Conservation (phyloP, 1,139 yeast genomes). For the Casaregolazyma lundiana region DNA sequence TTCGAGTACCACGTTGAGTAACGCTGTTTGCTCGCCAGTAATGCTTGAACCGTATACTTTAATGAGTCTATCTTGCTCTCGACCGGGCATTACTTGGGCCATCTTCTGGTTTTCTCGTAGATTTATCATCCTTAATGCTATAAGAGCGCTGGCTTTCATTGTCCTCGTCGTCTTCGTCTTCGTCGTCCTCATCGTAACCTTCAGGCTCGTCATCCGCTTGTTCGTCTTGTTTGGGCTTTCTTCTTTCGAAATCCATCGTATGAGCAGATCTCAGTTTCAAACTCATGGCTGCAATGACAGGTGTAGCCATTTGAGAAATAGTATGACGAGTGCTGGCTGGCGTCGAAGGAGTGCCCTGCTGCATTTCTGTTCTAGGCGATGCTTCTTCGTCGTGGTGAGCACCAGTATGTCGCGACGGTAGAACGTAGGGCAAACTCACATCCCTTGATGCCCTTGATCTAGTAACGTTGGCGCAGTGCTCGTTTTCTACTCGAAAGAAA, state of each 20-base stretch:
- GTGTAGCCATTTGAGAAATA: conserved; percentile 29
- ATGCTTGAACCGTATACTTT: too few species aligned
- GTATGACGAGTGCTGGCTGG: conserved; percentile 8
- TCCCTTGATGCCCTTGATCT: conserved; percentile 84
- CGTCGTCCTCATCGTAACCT: conserved; percentile 16
- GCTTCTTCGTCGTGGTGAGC: conserved; percentile 9
- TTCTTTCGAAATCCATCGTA: conserved; percentile 81
- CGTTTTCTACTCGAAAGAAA: conserved; percentile 89
- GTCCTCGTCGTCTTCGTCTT: conserved; percentile 8
- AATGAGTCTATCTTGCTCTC: not conserved
- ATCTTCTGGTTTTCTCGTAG: conserved; percentile 2
- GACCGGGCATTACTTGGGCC: not conserved
- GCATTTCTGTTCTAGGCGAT: not conserved
- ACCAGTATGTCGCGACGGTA: conserved; percentile 2
- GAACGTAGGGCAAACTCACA: conserved; percentile 68
- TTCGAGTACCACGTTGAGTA: conserved; percentile 17
- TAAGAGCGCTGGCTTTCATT: conserved; percentile 1
- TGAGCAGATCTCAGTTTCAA: conserved; percentile 72
- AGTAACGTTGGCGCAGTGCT: conserved; percentile 85
- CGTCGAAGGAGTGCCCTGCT: not conserved
- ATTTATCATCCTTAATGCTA: not conserved
- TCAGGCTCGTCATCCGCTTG: conserved; percentile 29
- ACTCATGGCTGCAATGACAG: conserved; percentile 48
- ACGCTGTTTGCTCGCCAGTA: not conserved
- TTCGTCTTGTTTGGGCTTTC: conserved; percentile 39